A percentile compares a stretch with the other conserved stretches of the same genome.
phyloP scores from a whole-genome alignment of 306 rosid species.

The Dryas alaskensis region DNA sequence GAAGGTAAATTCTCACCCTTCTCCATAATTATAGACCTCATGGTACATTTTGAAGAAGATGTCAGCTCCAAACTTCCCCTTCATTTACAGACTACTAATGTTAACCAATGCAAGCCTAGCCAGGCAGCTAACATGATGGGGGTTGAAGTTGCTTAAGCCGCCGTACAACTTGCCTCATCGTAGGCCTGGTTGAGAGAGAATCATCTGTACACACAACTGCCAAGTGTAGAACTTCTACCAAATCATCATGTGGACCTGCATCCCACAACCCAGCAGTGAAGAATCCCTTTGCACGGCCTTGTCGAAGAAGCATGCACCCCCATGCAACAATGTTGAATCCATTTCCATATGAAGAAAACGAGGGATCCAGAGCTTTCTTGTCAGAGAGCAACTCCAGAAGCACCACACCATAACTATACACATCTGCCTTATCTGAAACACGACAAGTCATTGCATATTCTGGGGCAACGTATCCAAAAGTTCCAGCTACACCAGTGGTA shows the following conservation, averaged over 20 bases:
- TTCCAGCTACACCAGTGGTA: no score
- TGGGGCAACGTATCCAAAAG: no score
- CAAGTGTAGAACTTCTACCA: constrained; percentile 68
- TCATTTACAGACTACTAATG: constrained; percentile 41
- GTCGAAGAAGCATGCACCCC: constrained; percentile 36
- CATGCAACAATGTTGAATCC: no score
- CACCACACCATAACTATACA: no score
- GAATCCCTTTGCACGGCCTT: constrained; percentile 73
- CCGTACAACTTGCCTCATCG: constrained; percentile 67
- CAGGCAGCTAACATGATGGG: constrained; percentile 51
- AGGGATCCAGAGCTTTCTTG: no score
- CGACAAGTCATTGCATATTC: no score
- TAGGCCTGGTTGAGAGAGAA: constrained; percentile 65
- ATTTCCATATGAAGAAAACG: no score
- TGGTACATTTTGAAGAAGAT: constrained; percentile 96
- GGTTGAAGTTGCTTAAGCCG: constrained; percentile 79
- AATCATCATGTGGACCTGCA: constrained; percentile 63
- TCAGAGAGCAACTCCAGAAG: no score
- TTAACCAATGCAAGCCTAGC: constrained; percentile 31
- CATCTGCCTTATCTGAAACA: no score
- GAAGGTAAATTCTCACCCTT: constrained; percentile 61
- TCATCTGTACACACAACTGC: constrained; percentile 81
- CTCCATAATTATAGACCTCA: constrained; percentile 90
- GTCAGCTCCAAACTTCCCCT: constrained; percentile 59
- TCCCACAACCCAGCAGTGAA: constrained; percentile 71